phyloP scores from a whole-genome alignment of 495 filamentous ascomycete species.

The Thermothielavioides terrestris region DNA sequence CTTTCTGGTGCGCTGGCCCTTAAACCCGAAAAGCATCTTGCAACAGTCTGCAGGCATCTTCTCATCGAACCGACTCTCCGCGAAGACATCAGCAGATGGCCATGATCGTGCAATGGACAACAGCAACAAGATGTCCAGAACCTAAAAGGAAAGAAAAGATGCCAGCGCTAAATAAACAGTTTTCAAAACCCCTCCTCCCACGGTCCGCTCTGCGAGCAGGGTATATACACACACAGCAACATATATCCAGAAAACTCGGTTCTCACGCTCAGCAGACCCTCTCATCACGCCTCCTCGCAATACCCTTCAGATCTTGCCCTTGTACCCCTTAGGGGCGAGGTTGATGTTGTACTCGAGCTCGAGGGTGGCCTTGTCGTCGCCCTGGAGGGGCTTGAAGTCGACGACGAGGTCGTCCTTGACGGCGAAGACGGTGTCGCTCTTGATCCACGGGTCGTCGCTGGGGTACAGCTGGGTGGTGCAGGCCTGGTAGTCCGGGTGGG shows the following conservation, averaged over 20 bases:
- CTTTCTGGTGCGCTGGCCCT: no score
- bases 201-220: background rate
- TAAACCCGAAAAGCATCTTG: no score
- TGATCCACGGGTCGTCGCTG: slow-evolving; percentile 56
- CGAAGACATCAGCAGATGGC: no score
- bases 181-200: background rate
- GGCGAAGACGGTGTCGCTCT: slow-evolving; percentile 68
- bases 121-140: no score
- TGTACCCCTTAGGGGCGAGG: slow-evolving; percentile 44
- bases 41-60: no score
- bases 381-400: slow-evolving; percentile 57
- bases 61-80: no score
- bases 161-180: no score
- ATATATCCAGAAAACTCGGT: slow-evolving; percentile 2
- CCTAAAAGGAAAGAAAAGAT: no score
- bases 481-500: slow-evolving; percentile 47
- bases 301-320: slow-evolving; percentile 32
- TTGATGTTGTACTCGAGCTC: slow-evolving; percentile 62
- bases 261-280: background rate
- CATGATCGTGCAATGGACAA: no score
- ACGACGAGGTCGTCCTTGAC: slow-evolving; percentile 71
- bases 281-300: background rate
- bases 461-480: slow-evolving; percentile 76
- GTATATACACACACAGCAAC: slow-evolving; percentile 6
- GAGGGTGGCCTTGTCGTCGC: slow-evolving; percentile 54